phyloP scores from a whole-genome alignment of 805 yeast species.

The Candida sanyiensis region DNA sequence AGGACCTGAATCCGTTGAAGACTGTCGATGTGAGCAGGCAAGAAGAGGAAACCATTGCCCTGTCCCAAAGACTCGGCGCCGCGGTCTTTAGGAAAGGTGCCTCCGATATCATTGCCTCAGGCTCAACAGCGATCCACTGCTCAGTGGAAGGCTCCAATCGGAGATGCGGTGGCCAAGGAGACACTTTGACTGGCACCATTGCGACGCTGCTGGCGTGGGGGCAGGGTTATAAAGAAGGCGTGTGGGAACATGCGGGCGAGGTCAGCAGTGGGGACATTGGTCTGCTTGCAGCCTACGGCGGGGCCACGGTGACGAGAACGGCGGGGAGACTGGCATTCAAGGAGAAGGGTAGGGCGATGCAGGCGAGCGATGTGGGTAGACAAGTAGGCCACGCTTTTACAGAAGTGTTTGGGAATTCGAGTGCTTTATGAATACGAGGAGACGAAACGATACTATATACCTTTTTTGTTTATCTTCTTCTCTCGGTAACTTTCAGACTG shows the following conservation, averaged over 20 bases:
- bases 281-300: slow-evolving; percentile 65
- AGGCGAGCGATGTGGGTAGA: slow-evolving; percentile 74
- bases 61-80: slow-evolving; percentile 50
- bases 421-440: no score
- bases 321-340: slow-evolving; percentile 63
- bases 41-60: slow-evolving; percentile 27
- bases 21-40: slow-evolving; percentile 1
- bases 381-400: slow-evolving; percentile 57
- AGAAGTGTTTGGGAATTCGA: slow-evolving; percentile 12
- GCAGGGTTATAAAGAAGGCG: slow-evolving; percentile 47
- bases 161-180: slow-evolving; percentile 97
- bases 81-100: slow-evolving; percentile 71
- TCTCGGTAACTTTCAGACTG: neutral
- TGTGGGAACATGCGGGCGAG: slow-evolving; percentile 49
- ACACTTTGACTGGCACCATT: slow-evolving; percentile 80
- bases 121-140: slow-evolving; percentile 37
- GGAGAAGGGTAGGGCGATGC: slow-evolving; percentile 69
- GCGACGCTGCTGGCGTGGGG: slow-evolving; percentile 83
- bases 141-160: slow-evolving; percentile 59
- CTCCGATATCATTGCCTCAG: slow-evolving; percentile 56
- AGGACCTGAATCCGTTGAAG: slow-evolving; percentile 6
- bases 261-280: slow-evolving; percentile 28
- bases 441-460: no score
- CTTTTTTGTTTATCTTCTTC: neutral
- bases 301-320: slow-evolving; percentile 56